phyloP scores from a whole-genome alignment of 2,329 filamentous ascomycete species.

The Fusarium sp. region DNA sequence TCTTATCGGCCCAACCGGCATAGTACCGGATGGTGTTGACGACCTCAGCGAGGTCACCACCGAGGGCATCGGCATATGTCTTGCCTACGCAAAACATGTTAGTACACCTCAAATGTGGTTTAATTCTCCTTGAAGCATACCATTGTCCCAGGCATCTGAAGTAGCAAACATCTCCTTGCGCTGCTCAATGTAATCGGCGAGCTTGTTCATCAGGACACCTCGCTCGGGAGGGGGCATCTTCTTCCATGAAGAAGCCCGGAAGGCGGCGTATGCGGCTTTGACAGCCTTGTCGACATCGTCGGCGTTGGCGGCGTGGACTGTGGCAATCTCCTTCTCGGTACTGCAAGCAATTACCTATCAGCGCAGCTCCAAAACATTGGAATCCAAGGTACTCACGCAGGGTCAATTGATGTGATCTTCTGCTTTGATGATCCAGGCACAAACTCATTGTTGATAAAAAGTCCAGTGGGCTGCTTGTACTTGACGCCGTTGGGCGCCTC shows the following conservation, averaged over 20 bases:
- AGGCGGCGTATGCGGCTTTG: conserved; percentile 69
- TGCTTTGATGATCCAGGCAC: conserved; percentile 56
- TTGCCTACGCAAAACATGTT: conserved; percentile 53
- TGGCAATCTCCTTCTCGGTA: conserved; percentile 45
- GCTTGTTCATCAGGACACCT: conserved; percentile 75
- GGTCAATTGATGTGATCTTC: conserved; percentile 46
- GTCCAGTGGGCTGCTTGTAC: conserved; percentile 78
- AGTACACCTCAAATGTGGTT: conserved; percentile 52
- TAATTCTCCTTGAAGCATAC: conserved; percentile 7
- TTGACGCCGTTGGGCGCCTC: conserved; percentile 82
- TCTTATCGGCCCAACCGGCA: conserved; percentile 88
- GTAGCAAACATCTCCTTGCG: conserved; percentile 63
- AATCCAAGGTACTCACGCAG: conserved; percentile 38
- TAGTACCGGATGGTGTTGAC: conserved; percentile 49
- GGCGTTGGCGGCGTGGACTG: conserved; percentile 46
- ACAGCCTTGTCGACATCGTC: conserved; percentile 48
- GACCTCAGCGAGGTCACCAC: conserved; percentile 69
- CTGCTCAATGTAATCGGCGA: conserved; percentile 70
- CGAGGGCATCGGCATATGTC: conserved; percentile 70
- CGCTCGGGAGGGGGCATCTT: conserved; percentile 74
- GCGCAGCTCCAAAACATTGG: not conserved
- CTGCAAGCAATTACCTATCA: conserved; percentile 20
- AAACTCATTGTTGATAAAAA: conserved; percentile 90
- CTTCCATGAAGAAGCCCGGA: conserved; percentile 75
- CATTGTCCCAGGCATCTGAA: conserved; percentile 77